Evolutionary conservation across 345 rosid genomes (phyloP), one percentile per base, ranked within the genome.

Genomic region (Excoecaria cochinchinensis): DNA sequence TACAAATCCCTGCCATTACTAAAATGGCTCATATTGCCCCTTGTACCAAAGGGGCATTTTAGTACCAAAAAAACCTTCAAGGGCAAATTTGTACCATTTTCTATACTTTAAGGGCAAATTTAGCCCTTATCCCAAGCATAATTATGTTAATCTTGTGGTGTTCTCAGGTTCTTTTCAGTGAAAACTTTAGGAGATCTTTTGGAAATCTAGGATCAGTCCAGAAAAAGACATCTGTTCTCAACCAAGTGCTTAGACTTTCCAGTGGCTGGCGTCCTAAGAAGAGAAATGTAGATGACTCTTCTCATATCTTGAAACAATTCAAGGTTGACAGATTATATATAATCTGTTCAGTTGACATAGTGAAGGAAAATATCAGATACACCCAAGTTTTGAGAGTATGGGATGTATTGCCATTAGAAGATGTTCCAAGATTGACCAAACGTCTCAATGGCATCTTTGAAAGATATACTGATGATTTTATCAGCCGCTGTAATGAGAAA

Each of bases 181-280:
- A 51, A 19, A 73, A 67, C 56, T 80, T 83, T 48, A 71, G 58
- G 56, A 83, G 36, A 72, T 87, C 91, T 40, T 89, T 87, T 76
- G 79, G 80, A 65, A 89, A 80, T 70, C 46, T 87, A 80, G 50
- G 69, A 40, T 74, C 88, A 12, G 36, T 58, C 21, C 71, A 51
- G 44, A 63, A 8, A 8, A 80, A 86, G 78, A 76, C 46, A 42
- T 62, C 57, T 1, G 82, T 82, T 56, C 88, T 81, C 53, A 75
- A 72, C 57, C 74, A 78, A 58, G 67, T 89, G 39, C 63, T 77
- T 56, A 79, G 57, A 70, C 85, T 89, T 57, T 75, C 90, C 1
- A 57, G 76, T 36, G 92, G 92, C 50, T 86, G 89, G 90, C 82
- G 89, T 40, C 90, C 90, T 3, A 84, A 81, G 85, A 81, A 51